Base-by-base conservation (phyloP, 306 rosid species). In the Cotoneaster glaucophyllus region DNA sequence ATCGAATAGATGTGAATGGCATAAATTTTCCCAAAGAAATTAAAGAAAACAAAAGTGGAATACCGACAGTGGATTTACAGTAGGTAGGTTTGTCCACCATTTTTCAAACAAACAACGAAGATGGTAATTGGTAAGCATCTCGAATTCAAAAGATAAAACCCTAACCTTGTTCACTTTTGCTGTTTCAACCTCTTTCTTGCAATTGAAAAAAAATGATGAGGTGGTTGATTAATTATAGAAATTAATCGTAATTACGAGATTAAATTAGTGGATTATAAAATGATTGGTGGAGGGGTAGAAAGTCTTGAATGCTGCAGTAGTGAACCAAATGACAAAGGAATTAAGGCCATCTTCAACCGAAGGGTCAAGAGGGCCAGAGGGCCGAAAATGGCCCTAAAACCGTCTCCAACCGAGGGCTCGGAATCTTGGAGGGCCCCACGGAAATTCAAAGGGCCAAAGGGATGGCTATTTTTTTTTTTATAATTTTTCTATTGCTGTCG, bases 91-190 rank as follows among this genome's bases (percentile, higher is more conserved):
- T 71, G 86, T 63, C 76, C 72, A 75, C 78, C 72, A 64, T 39
- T 78, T 78, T 44, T 59, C 67, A 41, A 34, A 80, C 86, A 74
- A 74, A 66, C 13, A 2, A 37, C 48, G 29, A 70, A 48, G 64
- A 65, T 37, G 57, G 15, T 1, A 61, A 59, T 7, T 37, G 57
- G 15, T 1, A 61, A 59, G 11, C 29, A 19, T 58, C 74, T 74
- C 41, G 32, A 25, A 61, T 54, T 68, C 50, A 52, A 66, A 73
- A 62, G 64, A 68, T 22, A 63, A 63, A 73, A 66, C 6, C 22
- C 14, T 67, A 80, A 67, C 70, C 71, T 75, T 61, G 83, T 59
- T 39, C 44, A 22, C 82, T 64, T 77, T 78, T 61, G n/a, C 66
- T 74, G 45, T 78, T 58, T 69, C 64, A 5, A 64, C 39, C 69